Conservation (phyloP, 345 rosid species). For the Hirschfeldia incana region DNA sequence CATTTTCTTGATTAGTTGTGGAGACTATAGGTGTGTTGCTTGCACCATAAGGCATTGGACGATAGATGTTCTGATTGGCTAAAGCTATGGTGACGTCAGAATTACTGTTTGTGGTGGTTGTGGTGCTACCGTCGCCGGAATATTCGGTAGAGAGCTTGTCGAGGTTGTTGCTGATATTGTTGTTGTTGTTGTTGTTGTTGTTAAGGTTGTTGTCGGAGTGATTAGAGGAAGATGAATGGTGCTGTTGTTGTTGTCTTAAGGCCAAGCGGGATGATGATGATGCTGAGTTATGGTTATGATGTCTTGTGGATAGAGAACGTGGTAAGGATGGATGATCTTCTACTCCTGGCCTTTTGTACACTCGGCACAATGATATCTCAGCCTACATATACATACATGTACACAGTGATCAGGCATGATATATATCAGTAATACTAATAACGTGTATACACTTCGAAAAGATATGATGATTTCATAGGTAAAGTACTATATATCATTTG, state of each 20-base stretch:
- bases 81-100: slow-evolving; percentile 71
- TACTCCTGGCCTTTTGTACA: slow-evolving; percentile 93
- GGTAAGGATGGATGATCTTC: slow-evolving; percentile 90
- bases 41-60: slow-evolving; percentile 47
- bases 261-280: slow-evolving; percentile 35
- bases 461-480: background rate
- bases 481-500: background rate
- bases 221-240: slow-evolving; percentile 34
- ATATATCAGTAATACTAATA: background rate
- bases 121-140: slow-evolving; percentile 50
- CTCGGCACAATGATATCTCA: slow-evolving; percentile 94
- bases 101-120: slow-evolving; percentile 43
- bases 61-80: slow-evolving; percentile 55
- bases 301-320: slow-evolving; percentile 58
- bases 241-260: slow-evolving; percentile 37
- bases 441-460: background rate
- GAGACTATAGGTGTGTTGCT: slow-evolving; percentile 35
- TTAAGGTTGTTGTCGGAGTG: slow-evolving; percentile 37
- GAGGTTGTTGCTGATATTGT: slow-evolving; percentile 31
- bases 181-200: slow-evolving; percentile 32
- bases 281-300: slow-evolving; percentile 29
- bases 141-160: slow-evolving; percentile 41
- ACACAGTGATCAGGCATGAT: slow-evolving; percentile 10
- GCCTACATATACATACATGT: slow-evolving; percentile 44
- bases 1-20: slow-evolving; percentile 22